A percentile compares a stretch with the other conserved stretches of the same genome.
Evolutionary conservation across 1,139 yeast species (phyloP).

Genomic region (Nakaseomyces glabratus): DNA sequence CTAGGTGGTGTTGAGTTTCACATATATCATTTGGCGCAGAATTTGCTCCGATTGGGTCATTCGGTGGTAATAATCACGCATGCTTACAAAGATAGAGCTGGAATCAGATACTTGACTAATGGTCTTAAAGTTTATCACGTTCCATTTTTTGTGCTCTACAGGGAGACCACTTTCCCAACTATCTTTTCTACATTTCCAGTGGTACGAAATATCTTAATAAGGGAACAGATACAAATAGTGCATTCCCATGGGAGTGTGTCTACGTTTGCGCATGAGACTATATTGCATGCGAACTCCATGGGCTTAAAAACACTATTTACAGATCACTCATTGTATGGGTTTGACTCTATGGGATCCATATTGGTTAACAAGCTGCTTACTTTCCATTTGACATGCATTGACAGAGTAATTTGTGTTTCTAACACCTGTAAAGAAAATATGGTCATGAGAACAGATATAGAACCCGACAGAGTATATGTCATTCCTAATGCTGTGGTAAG

Average conservation of each 20-base stretch:
- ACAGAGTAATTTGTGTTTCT: slow-evolving; percentile 90
- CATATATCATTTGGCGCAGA: slow-evolving; percentile 73
- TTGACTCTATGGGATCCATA: slow-evolving; percentile 76
- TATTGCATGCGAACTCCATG: slow-evolving; percentile 87
- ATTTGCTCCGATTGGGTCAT: slow-evolving; percentile 77
- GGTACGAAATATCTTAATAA: slow-evolving; percentile 68
- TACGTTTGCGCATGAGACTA: slow-evolving; percentile 79
- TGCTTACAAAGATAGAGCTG: slow-evolving; percentile 72
- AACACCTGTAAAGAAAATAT: slow-evolving; percentile 96
- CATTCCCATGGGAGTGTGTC: slow-evolving; percentile 95
- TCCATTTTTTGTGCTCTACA: slow-evolving; percentile 67
- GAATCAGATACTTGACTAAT: slow-evolving; percentile 73
- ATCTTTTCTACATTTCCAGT: slow-evolving; percentile 84
- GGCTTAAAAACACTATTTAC: slow-evolving; percentile 87
- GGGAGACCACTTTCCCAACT: slow-evolving; percentile 83
- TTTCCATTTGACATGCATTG: slow-evolving; percentile 77
- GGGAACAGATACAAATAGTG: slow-evolving; percentile 80
- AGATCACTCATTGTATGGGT: slow-evolving; percentile 93
- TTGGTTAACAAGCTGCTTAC: slow-evolving; percentile 79
- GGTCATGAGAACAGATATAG: slow-evolving; percentile 73
- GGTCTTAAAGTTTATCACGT: slow-evolving; percentile 90
- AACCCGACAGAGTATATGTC: slow-evolving; percentile 73
- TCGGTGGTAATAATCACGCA: slow-evolving; percentile 88
- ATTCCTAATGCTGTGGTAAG: slow-evolving; percentile 95
- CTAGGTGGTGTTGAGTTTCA: slow-evolving; percentile 98